These are phyloP conservation scores for Amphibolis antarctica DNA, from an alignment of 106 monocot genomes.

Conservation along the genomic window DNA sequence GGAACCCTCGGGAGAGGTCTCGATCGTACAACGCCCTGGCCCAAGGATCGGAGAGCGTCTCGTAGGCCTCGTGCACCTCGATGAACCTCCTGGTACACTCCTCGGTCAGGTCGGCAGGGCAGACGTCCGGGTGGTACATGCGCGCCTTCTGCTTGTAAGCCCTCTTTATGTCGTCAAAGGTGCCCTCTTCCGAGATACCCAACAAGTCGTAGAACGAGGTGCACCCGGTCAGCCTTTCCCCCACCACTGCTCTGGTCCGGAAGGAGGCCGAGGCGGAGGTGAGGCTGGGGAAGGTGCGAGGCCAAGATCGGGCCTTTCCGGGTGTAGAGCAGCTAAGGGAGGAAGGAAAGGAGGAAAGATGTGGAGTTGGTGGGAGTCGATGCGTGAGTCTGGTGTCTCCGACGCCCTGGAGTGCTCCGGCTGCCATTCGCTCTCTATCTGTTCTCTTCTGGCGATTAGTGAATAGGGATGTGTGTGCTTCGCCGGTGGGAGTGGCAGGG, in stretches of 20 bases:
- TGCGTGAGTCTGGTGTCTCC: neutral
- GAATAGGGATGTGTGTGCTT: too few species aligned
- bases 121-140: conserved; percentile 23
- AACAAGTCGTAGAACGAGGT: conserved; percentile 17
- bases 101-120: conserved; percentile 37
- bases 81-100: conserved; percentile 71
- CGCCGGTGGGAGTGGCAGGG: too few species aligned
- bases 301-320: neutral
- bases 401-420: neutral
- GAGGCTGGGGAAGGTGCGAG: neutral
- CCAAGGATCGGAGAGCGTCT: conserved; percentile 83
- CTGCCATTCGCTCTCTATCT: neutral
- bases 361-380: neutral
- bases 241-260: too few species aligned
- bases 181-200: conserved; percentile 11
- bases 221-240: too few species aligned
- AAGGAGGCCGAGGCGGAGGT: neutral
- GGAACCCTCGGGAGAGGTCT: conserved; percentile 27
- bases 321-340: neutral
- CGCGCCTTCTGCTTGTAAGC: conserved; percentile 28
- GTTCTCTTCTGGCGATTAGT: too few species aligned
- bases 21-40: conserved; percentile 52
- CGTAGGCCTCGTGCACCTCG: conserved; percentile 76
- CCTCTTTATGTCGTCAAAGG: conserved; percentile 15
- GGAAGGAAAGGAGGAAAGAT: neutral